phyloP scores from a whole-genome alignment of 1,284 basidiomycete species.

The Kalmanozyma brasiliensis region DNA sequence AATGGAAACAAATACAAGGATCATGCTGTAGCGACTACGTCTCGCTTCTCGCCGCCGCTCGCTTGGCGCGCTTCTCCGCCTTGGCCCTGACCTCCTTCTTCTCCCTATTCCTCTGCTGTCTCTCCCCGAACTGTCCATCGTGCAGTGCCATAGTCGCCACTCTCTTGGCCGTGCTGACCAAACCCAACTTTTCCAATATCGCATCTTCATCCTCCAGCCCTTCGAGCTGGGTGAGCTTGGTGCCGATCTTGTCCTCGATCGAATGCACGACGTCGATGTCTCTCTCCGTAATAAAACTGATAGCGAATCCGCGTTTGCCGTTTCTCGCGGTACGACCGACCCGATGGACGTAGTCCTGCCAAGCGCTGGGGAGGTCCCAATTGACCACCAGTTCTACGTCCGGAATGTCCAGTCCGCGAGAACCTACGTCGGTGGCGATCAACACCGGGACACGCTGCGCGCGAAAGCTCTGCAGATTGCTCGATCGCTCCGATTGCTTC shows the following conservation, averaged over 20 bases:
- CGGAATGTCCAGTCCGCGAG: slow-evolving; percentile 67
- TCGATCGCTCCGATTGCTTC: slow-evolving; percentile 86
- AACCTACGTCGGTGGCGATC: slow-evolving; percentile 67
- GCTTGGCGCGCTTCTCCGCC: slow-evolving; percentile 31
- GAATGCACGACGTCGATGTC: slow-evolving; percentile 85
- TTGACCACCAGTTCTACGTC: slow-evolving; percentile 93
- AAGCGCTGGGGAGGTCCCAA: slow-evolving; percentile 85
- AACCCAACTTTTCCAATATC: slow-evolving; percentile 86
- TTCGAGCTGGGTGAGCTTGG: slow-evolving; percentile 55
- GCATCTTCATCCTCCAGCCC: slow-evolving; percentile 75
- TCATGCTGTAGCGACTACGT: neutral
- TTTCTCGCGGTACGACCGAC: slow-evolving; percentile 88
- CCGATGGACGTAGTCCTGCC: slow-evolving; percentile 74
- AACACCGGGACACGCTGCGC: slow-evolving; percentile 71
- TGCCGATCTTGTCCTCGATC: slow-evolving; percentile 88
- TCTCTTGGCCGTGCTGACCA: slow-evolving; percentile 89
- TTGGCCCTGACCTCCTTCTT: slow-evolving; percentile 69
- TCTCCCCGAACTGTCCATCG: slow-evolving; percentile 87
- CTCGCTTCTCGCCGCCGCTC: neutral
- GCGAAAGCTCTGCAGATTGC: slow-evolving; percentile 86
- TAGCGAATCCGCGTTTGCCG: slow-evolving; percentile 86
- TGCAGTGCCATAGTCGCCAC: slow-evolving; percentile 88
- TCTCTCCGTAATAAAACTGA: slow-evolving; percentile 93
- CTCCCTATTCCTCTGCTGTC: slow-evolving; percentile 81
- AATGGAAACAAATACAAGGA: slow-evolving; percentile 18